phyloP scores from a whole-genome alignment of 2,329 filamentous ascomycete species.

The Colletotrichum tropicale region DNA sequence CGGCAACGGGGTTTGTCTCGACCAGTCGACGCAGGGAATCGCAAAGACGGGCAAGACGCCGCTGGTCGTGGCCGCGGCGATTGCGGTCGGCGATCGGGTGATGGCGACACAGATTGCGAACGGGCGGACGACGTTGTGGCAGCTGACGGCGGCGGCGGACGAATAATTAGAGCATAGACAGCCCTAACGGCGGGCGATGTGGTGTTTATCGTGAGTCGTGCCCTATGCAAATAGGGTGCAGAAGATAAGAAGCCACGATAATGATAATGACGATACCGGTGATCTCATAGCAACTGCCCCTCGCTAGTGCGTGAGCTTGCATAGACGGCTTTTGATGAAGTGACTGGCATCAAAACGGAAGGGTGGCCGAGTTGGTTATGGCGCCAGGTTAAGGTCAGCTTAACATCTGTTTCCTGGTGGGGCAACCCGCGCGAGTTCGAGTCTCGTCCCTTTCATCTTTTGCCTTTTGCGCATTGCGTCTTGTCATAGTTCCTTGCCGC shows the following conservation, averaged over 20 bases:
- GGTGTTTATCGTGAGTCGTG: background rate
- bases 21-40: slow-evolving; percentile 16
- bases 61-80: background rate
- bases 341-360: rapidly evolving
- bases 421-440: slow-evolving; percentile 22
- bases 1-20: slow-evolving; percentile 6
- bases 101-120: slow-evolving; percentile 11
- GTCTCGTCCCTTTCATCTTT: slow-evolving; percentile 18
- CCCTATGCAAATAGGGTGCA: background rate
- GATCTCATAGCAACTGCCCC: background rate
- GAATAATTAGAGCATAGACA: background rate
- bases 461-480: rapidly evolving
- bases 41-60: slow-evolving; percentile 12
- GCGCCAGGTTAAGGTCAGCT: slow-evolving; percentile 21
- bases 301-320: rapidly evolving
- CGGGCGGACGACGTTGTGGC: slow-evolving; percentile 5
- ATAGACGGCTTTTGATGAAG: too few species aligned
- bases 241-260: background rate
- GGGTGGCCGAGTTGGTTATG: slow-evolving; percentile 22
- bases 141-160: background rate
- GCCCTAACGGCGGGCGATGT: background rate
- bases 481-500: rapidly evolving
- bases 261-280: background rate
- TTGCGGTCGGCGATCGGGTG: background rate
- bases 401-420: slow-evolving; percentile 20